Evolutionary conservation across 192 early-diverging fungal species (phyloP).

Genomic region (Rhizoclosmatium globosum): DNA sequence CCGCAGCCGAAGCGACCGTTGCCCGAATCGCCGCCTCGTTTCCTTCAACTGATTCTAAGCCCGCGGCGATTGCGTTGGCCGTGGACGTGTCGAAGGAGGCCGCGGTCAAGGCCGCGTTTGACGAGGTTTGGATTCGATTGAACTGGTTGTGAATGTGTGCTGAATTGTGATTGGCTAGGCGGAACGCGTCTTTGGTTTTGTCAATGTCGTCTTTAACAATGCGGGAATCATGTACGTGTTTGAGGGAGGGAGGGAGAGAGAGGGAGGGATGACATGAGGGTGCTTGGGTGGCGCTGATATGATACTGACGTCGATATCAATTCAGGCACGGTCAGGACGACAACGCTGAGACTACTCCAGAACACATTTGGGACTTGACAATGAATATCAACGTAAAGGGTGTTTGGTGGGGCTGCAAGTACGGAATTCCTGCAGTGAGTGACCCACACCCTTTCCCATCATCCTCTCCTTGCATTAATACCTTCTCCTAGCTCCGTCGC

Average conservation of each 20-base stretch:
- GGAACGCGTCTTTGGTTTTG: conserved; percentile 62
- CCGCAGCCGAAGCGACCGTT: conserved; percentile 60
- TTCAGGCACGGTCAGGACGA: conserved; percentile 69
- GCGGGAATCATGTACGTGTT: conserved; percentile 78
- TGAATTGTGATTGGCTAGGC: neutral
- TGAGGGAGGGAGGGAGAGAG: no score
- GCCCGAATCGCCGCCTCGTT: conserved; percentile 59
- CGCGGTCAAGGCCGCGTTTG: conserved; percentile 72
- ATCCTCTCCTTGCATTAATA: neutral
- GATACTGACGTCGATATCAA: neutral
- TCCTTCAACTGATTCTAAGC: conserved; percentile 10
- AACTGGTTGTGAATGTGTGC: neutral
- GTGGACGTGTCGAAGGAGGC: conserved; percentile 80
- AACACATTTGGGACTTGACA: conserved; percentile 78
- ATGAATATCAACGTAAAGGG: conserved; percentile 89
- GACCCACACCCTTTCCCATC: neutral
- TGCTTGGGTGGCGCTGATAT: neutral
- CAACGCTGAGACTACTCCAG: conserved; percentile 78
- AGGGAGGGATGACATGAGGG: neutral
- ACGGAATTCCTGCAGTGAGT: conserved; percentile 71
- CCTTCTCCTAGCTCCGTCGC: conserved; percentile 54
- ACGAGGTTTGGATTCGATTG: conserved; percentile 15
- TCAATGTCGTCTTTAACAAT: conserved; percentile 88
- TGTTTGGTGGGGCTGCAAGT: conserved; percentile 88
- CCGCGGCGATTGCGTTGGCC: conserved; percentile 65